These are phyloP conservation scores for Phylloboletellus chloephorus DNA, from an alignment of 1,284 basidiomycete genomes.

Conservation along the genomic window DNA sequence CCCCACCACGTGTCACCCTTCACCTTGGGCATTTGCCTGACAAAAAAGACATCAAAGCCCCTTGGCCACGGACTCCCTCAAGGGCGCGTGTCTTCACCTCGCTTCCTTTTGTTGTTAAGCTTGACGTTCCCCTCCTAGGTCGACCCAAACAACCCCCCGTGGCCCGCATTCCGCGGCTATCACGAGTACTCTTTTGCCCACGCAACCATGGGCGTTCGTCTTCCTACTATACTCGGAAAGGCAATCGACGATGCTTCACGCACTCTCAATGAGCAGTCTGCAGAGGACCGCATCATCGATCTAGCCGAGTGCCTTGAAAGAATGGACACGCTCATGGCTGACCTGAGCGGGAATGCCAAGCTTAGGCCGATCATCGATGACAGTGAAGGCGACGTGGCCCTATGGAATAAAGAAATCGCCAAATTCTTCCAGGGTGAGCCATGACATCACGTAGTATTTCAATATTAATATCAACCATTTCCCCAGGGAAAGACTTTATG, in stretches of 20 bases:
- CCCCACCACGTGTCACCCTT: constrained; percentile 57
- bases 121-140: constrained; percentile 38
- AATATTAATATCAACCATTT: constrained; percentile 1
- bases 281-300: constrained; percentile 84
- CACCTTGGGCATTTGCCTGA: constrained; percentile 66
- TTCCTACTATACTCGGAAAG: constrained; percentile 94
- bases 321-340: constrained; percentile 79
- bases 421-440: constrained; percentile 82
- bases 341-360: constrained; percentile 75
- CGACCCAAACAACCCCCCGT: constrained; percentile 93
- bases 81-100: constrained; percentile 39
- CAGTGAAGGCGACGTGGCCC: constrained; percentile 86
- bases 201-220: constrained; percentile 88
- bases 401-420: constrained; percentile 97
- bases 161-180: constrained; percentile 93
- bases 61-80: constrained; percentile 69
- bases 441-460: neutral
- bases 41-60: constrained; percentile 61
- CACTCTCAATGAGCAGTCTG: constrained; percentile 83
- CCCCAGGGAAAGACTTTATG: constrained; percentile 88
- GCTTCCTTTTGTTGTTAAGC: neutral
- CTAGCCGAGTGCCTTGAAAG: constrained; percentile 84
- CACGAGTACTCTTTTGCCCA: constrained; percentile 95
- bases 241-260: constrained; percentile 90
- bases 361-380: constrained; percentile 88